phyloP scores from a whole-genome alignment of 768 basidiomycete genomes.

The Cystofilobasidium capitatum region DNA sequence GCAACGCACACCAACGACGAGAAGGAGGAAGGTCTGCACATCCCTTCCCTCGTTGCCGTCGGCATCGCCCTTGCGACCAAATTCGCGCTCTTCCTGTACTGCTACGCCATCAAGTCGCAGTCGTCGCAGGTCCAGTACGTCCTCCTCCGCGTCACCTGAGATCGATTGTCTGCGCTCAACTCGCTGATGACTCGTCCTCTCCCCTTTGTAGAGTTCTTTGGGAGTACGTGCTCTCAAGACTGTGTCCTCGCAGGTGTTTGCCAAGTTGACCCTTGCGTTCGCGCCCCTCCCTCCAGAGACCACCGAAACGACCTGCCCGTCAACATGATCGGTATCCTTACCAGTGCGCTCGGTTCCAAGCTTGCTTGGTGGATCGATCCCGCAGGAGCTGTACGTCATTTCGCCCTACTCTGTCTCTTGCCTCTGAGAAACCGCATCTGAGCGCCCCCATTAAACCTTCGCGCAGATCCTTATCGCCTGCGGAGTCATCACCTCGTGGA shows the following conservation, averaged over 20 bases:
- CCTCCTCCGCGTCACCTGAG: not conserved
- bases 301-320: slow-evolving; percentile 59
- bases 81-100: slow-evolving; percentile 75
- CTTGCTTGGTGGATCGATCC: slow-evolving; percentile 31
- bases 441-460: too few relatives aligned
- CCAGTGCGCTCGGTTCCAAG: slow-evolving; percentile 40
- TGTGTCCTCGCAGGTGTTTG: too few relatives aligned
- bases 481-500: slow-evolving; percentile 64
- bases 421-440: too few relatives aligned
- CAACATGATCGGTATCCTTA: slow-evolving; percentile 39
- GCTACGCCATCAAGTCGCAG: slow-evolving; percentile 49
- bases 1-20: slow-evolving; percentile 48
- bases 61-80: slow-evolving; percentile 74
- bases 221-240: too few relatives aligned
- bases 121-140: slow-evolving; percentile 62
- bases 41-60: slow-evolving; percentile 76
- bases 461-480: slow-evolving; percentile 16
- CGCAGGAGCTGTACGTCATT: slow-evolving; percentile 15
- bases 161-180: not conserved
- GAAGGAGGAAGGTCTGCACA: slow-evolving; percentile 56
- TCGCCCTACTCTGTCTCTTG: too few relatives aligned
- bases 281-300: slow-evolving; percentile 87
- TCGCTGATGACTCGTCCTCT: not conserved
- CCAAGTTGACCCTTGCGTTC: too few relatives aligned
- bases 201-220: slow-evolving; percentile 11